These are phyloP conservation scores for Dictyostelium purpureum DNA, from an alignment of 78 protist species.

Conservation along the genomic window DNA sequence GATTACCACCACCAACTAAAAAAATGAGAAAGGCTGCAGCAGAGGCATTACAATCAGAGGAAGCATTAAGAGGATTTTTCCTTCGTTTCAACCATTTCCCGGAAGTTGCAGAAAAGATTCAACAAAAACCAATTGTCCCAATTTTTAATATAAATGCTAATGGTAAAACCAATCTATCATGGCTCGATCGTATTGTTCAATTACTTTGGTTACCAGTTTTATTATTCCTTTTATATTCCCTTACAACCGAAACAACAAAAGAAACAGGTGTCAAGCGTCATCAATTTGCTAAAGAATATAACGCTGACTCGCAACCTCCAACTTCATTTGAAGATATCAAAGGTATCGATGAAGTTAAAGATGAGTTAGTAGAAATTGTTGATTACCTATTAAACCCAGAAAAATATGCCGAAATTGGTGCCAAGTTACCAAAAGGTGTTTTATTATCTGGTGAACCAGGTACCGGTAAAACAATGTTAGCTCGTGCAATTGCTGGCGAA, in stretches of 20 bases:
- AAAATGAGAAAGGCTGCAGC: neutral
- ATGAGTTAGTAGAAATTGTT: slow-evolving; percentile 90
- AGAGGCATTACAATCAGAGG: neutral
- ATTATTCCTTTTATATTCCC: neutral
- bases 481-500: slow-evolving; percentile 97
- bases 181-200: slow-evolving; percentile 9
- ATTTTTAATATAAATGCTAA: neutral
- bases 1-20: neutral
- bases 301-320: neutral
- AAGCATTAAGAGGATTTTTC: slow-evolving; percentile 1
- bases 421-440: slow-evolving; percentile 91
- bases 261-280: neutral
- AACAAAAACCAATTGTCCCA: slow-evolving; percentile 58
- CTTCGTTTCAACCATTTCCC: slow-evolving; percentile 4
- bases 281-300: slow-evolving; percentile 30
- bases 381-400: slow-evolving; percentile 91
- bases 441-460: slow-evolving; percentile 96
- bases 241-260: neutral
- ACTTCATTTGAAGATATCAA: slow-evolving; percentile 76
- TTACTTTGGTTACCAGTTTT: slow-evolving; percentile 30
- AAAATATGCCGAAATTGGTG: slow-evolving; percentile 92
- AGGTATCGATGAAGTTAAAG: slow-evolving; percentile 89
- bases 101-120: neutral
- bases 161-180: slow-evolving; percentile 2
- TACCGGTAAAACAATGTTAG: slow-evolving; percentile 97